Percentiles rank a stretch among this genome's conserved stretches.
These are phyloP conservation scores for Mercurialis annua DNA, from an alignment of 345 rosid species.

Conservation along the genomic window DNA sequence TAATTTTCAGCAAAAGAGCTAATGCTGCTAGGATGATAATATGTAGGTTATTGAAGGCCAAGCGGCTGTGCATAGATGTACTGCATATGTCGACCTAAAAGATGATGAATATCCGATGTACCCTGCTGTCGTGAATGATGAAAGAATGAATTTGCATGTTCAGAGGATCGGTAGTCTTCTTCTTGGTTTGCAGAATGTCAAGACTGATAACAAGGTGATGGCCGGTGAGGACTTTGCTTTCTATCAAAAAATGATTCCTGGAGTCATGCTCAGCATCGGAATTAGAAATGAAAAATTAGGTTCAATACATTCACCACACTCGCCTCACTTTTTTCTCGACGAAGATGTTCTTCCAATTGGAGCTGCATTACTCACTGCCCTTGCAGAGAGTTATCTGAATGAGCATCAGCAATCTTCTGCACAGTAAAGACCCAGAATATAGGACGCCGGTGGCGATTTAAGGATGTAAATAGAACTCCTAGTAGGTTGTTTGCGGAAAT, in stretches of 20 bases:
- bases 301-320: slow-evolving; percentile 60
- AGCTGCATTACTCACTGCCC: slow-evolving; percentile 63
- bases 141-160: slow-evolving; percentile 45
- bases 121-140: slow-evolving; percentile 70
- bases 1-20: background rate
- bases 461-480: too few species aligned
- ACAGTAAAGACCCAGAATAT: too few species aligned
- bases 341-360: slow-evolving; percentile 80
- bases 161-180: slow-evolving; percentile 46
- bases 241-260: slow-evolving; percentile 72
- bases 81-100: slow-evolving; percentile 43
- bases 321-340: slow-evolving; percentile 71
- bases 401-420: slow-evolving; percentile 39
- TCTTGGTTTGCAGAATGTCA: slow-evolving; percentile 58
- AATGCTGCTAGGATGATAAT: slow-evolving; percentile 13
- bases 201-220: slow-evolving; percentile 44
- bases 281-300: slow-evolving; percentile 64
- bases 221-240: slow-evolving; percentile 88
- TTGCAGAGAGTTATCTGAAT: slow-evolving; percentile 56
- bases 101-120: slow-evolving; percentile 44
- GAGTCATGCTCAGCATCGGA: slow-evolving; percentile 64
- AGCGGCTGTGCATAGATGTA: slow-evolving; percentile 65
- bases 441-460: too few species aligned
- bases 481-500: too few species aligned
- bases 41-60: slow-evolving; percentile 62